phyloP scores from a whole-genome alignment of 768 basidiomycete genomes.

The Termitomyces sp. region DNA sequence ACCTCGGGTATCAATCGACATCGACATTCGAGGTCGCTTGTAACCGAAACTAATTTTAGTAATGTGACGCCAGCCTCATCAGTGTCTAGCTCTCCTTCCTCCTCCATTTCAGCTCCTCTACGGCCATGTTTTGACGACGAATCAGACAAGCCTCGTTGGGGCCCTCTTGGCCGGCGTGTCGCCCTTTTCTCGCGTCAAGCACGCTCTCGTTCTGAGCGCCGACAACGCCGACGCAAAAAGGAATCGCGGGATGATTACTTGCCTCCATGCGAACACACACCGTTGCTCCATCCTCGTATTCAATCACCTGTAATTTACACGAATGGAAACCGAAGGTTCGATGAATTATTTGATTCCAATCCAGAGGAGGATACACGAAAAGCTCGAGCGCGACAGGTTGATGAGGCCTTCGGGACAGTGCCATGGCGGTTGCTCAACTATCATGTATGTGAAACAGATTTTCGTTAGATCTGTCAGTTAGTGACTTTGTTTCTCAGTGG shows the following conservation, averaged over 20 bases:
- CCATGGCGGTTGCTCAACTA: conserved; percentile 63
- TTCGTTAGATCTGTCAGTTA: not conserved
- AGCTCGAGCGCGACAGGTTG: conserved; percentile 45
- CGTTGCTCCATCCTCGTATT: conserved; percentile 21
- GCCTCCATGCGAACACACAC: conserved; percentile 30
- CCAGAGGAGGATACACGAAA: conserved; percentile 28
- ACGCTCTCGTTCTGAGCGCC: conserved; percentile 9
- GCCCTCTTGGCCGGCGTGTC: conserved; percentile 56
- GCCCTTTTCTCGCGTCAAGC: conserved; percentile 26
- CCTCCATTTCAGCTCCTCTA: conserved; percentile 78
- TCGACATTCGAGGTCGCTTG: conserved; percentile 20
- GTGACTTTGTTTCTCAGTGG: conserved; percentile 45
- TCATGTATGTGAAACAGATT: conserved; percentile 44
- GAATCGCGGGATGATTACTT: conserved; percentile 1
- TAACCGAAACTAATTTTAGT: conserved; percentile 1
- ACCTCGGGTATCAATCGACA: conserved; percentile 59
- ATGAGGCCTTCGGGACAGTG: conserved; percentile 60
- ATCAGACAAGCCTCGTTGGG: conserved; percentile 46
- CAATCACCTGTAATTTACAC: conserved; percentile 5
- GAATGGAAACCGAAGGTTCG: conserved; percentile 1
- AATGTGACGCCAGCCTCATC: conserved; percentile 28
- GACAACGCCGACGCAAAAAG: conserved; percentile 13
- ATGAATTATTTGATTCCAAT: conserved; percentile 17
- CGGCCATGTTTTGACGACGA: conserved; percentile 50
- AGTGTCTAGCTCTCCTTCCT: conserved; percentile 61